A percentile compares a stretch with the other conserved stretches of the same genome.
Evolutionary conservation across 2,329 filamentous ascomycete genomes (phyloP).

Genomic region (Botrytis galanthina): DNA sequence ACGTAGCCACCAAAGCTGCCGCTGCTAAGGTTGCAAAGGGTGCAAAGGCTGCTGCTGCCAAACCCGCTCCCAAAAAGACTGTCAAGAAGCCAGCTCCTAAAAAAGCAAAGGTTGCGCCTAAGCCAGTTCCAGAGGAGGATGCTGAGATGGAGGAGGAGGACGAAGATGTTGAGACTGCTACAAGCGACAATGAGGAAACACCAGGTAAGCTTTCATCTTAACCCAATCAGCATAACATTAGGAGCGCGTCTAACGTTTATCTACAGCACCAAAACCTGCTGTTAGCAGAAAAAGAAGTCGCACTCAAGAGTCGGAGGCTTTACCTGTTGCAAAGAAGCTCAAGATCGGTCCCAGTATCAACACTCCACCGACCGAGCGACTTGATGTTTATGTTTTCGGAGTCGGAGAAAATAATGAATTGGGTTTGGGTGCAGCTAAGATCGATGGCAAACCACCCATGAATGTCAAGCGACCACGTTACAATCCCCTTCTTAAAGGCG

Average conservation of each 20-base stretch:
- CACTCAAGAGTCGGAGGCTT: not conserved
- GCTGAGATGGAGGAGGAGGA: not conserved
- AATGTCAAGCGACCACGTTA: constrained; percentile 74
- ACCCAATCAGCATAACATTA: not conserved
- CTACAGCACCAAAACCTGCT: not conserved
- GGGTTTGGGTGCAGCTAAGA: constrained; percentile 68
- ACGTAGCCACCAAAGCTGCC: not conserved
- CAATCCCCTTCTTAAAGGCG: constrained; percentile 60
- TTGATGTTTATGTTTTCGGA: constrained; percentile 79
- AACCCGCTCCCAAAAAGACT: not conserved
- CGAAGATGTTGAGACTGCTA: not conserved
- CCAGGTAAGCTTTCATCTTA: not conserved
- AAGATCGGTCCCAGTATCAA: constrained; percentile 8
- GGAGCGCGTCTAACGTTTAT: not conserved
- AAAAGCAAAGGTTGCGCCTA: not conserved
- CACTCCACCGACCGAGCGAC: constrained; percentile 26
- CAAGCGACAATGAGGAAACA: not conserved
- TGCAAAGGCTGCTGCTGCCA: not conserved
- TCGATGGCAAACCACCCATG: constrained; percentile 57
- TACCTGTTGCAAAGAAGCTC: constrained; percentile 9
- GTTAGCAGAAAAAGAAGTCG: not conserved
- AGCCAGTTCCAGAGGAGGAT: not conserved
- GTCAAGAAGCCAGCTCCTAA: not conserved
- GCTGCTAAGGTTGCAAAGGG: not conserved
- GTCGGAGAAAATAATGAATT: constrained; percentile 80